Evolutionary conservation across 2,329 filamentous ascomycete species (phyloP).

Genomic region (Alternaria infectoria): DNA sequence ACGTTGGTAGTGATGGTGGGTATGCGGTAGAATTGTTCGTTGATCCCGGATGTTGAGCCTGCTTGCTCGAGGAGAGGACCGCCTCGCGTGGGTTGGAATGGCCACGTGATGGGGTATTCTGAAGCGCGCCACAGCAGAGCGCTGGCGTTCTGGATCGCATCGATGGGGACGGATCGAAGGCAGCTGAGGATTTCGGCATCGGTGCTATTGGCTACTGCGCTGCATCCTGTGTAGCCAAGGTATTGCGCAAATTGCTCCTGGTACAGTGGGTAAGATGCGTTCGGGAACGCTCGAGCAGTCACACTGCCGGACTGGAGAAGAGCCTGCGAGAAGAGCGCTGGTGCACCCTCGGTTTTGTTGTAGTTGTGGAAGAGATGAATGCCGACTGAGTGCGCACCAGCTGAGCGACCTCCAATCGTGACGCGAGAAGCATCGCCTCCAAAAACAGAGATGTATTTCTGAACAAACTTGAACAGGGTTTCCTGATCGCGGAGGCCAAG

Average conservation of each 20-base stretch:
- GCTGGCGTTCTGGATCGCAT: conserved; percentile 46
- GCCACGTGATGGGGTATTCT: conserved; percentile 51
- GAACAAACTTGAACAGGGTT: conserved; percentile 42
- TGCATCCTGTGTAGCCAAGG: conserved; percentile 26
- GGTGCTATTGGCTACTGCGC: conserved; percentile 21
- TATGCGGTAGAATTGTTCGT: conserved; percentile 33
- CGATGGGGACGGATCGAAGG: conserved; percentile 47
- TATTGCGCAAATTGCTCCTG: conserved; percentile 31
- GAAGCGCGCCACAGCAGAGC: conserved; percentile 43
- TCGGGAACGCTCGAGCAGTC: conserved; percentile 36
- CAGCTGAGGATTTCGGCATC: conserved; percentile 47
- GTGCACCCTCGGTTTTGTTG: conserved; percentile 24
- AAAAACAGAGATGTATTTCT: conserved; percentile 48
- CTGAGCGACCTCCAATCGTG: conserved; percentile 48
- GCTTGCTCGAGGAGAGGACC: conserved; percentile 53
- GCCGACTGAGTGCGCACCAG: conserved; percentile 40
- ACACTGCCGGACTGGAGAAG: conserved; percentile 36
- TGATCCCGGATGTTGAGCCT: conserved; percentile 44
- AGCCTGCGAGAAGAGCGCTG: conserved; percentile 35
- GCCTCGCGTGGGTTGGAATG: conserved; percentile 54
- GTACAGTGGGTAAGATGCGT: conserved; percentile 36
- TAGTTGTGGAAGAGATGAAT: conserved; percentile 42
- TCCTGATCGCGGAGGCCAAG: conserved; percentile 34
- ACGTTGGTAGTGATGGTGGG: conserved; percentile 41
- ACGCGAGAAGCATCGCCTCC: conserved; percentile 48